Conservation (phyloP, 768 basidiomycete genomes). For the Suillus occidentalis region DNA sequence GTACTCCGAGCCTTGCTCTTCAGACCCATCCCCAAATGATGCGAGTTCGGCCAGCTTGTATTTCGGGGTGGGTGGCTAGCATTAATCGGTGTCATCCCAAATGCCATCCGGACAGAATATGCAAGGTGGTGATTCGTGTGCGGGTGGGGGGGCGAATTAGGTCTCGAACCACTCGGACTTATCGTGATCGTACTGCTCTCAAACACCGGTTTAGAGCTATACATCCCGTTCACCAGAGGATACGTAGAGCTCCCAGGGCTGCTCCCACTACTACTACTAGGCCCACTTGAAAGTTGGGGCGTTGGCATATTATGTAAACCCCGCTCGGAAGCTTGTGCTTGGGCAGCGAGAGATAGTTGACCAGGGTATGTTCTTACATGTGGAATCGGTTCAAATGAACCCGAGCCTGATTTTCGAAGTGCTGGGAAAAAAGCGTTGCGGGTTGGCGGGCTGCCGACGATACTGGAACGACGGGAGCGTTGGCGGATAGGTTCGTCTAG, state of each 20-base stretch:
- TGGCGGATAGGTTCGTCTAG: conserved; percentile 32
- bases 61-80: conserved; percentile 34
- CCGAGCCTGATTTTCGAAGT: conserved; percentile 29
- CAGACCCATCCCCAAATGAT: neutral
- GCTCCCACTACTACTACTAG: conserved; percentile 63
- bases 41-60: conserved; percentile 38
- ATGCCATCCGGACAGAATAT: conserved; percentile 82
- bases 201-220: conserved; percentile 21
- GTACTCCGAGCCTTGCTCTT: neutral
- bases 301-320: conserved; percentile 44
- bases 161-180: conserved; percentile 56
- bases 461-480: conserved; percentile 30
- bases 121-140: conserved; percentile 65
- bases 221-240: conserved; percentile 29
- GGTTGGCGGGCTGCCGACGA: conserved; percentile 39
- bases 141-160: conserved; percentile 53
- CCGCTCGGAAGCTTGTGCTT: conserved; percentile 23
- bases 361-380: conserved; percentile 36
- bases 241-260: conserved; percentile 56
- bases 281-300: conserved; percentile 63
- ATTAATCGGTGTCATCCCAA: conserved; percentile 88
- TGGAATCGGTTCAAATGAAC: conserved; percentile 28
- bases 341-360: conserved; percentile 29
- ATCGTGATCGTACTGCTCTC: conserved; percentile 33
- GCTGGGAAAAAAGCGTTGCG: conserved; percentile 28